Evolutionary conservation across 1,139 yeast species (phyloP).

Genomic region (Yamadazyma songkhlaensis): DNA sequence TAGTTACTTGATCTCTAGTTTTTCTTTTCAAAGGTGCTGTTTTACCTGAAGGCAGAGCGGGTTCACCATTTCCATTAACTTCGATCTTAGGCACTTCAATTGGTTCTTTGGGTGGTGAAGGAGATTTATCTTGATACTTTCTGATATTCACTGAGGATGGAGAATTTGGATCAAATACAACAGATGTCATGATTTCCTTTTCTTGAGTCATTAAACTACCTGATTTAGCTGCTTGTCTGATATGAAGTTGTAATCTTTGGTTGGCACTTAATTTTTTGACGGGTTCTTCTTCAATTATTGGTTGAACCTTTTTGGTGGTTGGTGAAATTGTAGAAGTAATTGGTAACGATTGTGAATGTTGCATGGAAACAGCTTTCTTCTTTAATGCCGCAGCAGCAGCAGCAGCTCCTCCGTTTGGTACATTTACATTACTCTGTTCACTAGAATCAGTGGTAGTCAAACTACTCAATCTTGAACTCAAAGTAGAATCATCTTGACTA

Average conservation of each 20-base stretch:
- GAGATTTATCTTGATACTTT: conserved; percentile 16
- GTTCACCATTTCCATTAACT: background rate
- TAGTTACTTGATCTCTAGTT: conserved; percentile 33
- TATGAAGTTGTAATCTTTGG: conserved; percentile 40
- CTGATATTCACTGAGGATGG: conserved; percentile 27
- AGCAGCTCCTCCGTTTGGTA: conserved; percentile 12
- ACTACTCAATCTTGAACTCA: background rate
- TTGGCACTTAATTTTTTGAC: conserved; percentile 27
- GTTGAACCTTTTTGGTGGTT: conserved; percentile 1
- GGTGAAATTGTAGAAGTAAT: background rate
- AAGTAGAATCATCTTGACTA: conserved; percentile 22
- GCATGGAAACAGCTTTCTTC: conserved; percentile 10
- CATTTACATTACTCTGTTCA: background rate
- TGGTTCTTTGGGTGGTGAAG: conserved; percentile 5
- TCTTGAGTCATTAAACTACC: conserved; percentile 42
- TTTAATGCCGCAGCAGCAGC: conserved; percentile 39
- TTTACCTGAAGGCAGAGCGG: background rate
- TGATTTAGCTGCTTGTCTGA: conserved; percentile 37
- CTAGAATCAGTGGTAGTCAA: background rate
- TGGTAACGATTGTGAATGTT: conserved; percentile 1
- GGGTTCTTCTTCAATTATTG: conserved; percentile 3
- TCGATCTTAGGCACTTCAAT: background rate
- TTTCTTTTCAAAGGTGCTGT: conserved; percentile 12
- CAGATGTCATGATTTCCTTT: conserved; percentile 33
- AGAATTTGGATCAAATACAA: conserved; percentile 41